phyloP scores from a whole-genome alignment of 2,329 filamentous ascomycete genomes.

The Ceratocystis eucalypticola region DNA sequence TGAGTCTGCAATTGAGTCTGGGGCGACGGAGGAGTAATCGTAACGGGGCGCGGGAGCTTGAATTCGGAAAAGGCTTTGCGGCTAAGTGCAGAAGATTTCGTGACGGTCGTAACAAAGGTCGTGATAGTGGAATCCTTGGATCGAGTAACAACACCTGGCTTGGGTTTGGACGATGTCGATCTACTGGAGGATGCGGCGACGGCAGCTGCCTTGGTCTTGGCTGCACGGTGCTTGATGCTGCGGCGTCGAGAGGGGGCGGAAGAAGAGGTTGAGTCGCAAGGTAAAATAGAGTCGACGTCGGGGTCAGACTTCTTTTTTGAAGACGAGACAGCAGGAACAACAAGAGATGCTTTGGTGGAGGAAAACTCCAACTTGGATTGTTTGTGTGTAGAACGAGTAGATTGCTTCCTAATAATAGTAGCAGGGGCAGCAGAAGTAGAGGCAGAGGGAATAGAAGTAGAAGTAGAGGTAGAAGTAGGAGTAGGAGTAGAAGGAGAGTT shows the following conservation, averaged over 20 bases:
- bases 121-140: constrained; percentile 10
- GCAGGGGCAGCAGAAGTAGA: not conserved
- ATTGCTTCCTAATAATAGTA: not conserved
- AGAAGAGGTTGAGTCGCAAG: constrained; percentile 1
- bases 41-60: constrained; percentile 12
- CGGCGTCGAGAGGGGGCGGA: constrained; percentile 6
- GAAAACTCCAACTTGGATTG: constrained; percentile 16
- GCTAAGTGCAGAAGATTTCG: constrained; percentile 12
- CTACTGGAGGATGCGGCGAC: constrained; percentile 11
- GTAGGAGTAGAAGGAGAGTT: not conserved
- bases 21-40: constrained; percentile 3
- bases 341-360: constrained; percentile 12
- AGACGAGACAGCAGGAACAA: not conserved
- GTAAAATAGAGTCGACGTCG: not conserved
- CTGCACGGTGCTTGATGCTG: constrained; percentile 15
- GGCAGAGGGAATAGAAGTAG: not conserved
- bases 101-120: constrained; percentile 15
- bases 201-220: constrained; percentile 15
- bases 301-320: not conserved
- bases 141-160: not conserved
- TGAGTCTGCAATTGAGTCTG: not conserved
- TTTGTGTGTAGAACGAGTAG: constrained; percentile 3
- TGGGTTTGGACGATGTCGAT: constrained; percentile 1
- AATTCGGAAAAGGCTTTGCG: constrained; percentile 2
- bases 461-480: not conserved